These are phyloP conservation scores for Infundibulicybe gibba DNA, from an alignment of 768 basidiomycete species.

Conservation along the genomic window DNA sequence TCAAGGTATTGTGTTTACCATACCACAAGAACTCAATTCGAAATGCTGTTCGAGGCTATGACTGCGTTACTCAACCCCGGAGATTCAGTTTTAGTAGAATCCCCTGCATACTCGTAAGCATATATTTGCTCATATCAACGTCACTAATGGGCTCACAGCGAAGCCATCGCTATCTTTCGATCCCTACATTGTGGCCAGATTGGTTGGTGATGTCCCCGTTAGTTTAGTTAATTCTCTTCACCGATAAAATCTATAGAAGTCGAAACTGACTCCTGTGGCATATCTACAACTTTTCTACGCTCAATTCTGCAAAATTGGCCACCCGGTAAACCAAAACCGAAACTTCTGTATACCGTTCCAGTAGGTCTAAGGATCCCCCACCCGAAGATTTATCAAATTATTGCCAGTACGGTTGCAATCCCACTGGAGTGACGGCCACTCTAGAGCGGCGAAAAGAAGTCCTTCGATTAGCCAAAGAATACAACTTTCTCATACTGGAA, in stretches of 20 bases:
- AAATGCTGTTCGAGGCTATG: conserved; percentile 55
- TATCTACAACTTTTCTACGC: conserved; percentile 53
- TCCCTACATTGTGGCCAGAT: conserved; percentile 49
- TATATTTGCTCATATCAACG: conserved; percentile 2
- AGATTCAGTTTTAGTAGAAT: conserved; percentile 77
- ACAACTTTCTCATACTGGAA: conserved; percentile 80
- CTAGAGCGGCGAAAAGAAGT: conserved; percentile 64
- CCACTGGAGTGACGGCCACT: conserved; percentile 73
- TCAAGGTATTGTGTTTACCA: conserved; percentile 55
- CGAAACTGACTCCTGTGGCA: conserved; percentile 65
- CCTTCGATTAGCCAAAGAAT: conserved; percentile 60
- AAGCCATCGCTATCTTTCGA: conserved; percentile 58
- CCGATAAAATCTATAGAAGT: conserved; percentile 44
- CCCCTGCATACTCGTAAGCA: conserved; percentile 67
- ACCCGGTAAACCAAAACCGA: conserved; percentile 60
- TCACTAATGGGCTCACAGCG: conserved; percentile 29
- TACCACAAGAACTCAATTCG: conserved; percentile 2
- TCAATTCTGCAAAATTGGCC: conserved; percentile 70
- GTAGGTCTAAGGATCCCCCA: conserved; percentile 30
- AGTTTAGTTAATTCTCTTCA: too few relatives aligned
- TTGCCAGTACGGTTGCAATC: conserved; percentile 77
- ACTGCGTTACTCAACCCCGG: conserved; percentile 68
- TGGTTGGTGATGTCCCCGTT: conserved; percentile 31
- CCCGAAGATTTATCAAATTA: not conserved
- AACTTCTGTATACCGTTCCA: conserved; percentile 74